These are phyloP conservation scores for Tetrapyrgos nigripes DNA, from an alignment of 1,284 basidiomycete species.

Conservation along the genomic window DNA sequence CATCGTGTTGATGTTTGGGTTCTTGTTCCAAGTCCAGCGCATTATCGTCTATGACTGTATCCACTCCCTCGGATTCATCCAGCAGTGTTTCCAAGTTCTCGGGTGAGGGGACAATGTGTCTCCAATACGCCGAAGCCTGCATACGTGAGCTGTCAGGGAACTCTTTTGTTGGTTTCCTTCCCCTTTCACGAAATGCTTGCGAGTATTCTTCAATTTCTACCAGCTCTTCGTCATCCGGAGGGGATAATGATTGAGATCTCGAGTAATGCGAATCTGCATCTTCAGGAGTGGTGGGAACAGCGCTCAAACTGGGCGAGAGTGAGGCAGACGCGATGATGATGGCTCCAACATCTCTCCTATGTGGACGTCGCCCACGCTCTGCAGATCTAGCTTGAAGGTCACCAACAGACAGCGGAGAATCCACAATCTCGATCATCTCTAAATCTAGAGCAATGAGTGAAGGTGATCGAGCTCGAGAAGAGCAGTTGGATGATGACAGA, in stretches of 20 bases:
- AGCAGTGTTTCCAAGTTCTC: not conserved
- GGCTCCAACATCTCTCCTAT: slow-evolving; percentile 25
- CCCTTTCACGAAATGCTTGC: not conserved
- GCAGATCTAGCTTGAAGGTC: slow-evolving; percentile 32
- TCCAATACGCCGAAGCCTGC: not conserved
- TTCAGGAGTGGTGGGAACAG: slow-evolving; percentile 44
- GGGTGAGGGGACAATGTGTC: not conserved
- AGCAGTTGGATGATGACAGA: slow-evolving; percentile 29
- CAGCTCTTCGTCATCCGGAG: not conserved
- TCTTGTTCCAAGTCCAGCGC: not conserved
- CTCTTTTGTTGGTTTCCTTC: not conserved
- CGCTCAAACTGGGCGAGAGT: slow-evolving; percentile 47
- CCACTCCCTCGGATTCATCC: not conserved
- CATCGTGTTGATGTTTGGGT: not conserved
- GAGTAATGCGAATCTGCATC: slow-evolving; percentile 27
- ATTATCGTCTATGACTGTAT: not conserved
- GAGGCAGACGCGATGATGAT: slow-evolving; percentile 26
- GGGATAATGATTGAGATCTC: slow-evolving; percentile 12
- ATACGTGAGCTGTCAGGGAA: not conserved
- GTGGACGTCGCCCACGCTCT: slow-evolving; percentile 47
- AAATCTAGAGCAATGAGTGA: slow-evolving; percentile 24
- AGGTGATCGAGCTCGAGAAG: slow-evolving; percentile 26
- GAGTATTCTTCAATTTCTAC: slow-evolving; percentile 1
- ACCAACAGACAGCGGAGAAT: slow-evolving; percentile 33
- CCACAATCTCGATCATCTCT: slow-evolving; percentile 22